These are phyloP conservation scores for Globisporangium sylvaticum DNA, from an alignment of 352 stramenopile species.

Conservation along the genomic window DNA sequence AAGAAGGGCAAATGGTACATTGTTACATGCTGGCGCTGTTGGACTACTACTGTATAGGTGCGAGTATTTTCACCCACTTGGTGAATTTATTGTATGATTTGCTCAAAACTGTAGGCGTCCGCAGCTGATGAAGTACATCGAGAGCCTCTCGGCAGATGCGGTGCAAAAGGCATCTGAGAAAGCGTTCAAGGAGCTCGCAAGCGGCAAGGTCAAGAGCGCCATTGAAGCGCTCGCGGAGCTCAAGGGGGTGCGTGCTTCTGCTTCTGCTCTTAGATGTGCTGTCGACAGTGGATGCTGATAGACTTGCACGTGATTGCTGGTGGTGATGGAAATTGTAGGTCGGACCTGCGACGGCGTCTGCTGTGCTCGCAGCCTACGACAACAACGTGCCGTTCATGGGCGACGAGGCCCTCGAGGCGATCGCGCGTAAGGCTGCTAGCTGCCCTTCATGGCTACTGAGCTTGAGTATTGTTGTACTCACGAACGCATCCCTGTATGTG, in stretches of 20 bases:
- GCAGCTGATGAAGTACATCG: slow-evolving; percentile 73
- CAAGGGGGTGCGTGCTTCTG: slow-evolving; percentile 51
- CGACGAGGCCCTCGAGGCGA: slow-evolving; percentile 71
- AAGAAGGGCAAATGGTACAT: slow-evolving; percentile 80
- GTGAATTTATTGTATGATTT: neutral
- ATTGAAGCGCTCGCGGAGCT: slow-evolving; percentile 49
- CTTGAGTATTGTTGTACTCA: neutral
- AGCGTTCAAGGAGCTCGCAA: slow-evolving; percentile 29
- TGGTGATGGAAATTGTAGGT: slow-evolving; percentile 30
- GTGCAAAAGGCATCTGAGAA: slow-evolving; percentile 45
- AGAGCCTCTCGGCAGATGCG: slow-evolving; percentile 31
- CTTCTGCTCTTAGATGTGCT: too few species aligned
- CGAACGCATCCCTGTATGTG: neutral
- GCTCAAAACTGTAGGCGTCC: slow-evolving; percentile 34
- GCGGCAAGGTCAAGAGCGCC: slow-evolving; percentile 31
- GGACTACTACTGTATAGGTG: neutral
- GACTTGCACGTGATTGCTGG: neutral
- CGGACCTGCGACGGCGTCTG: slow-evolving; percentile 70
- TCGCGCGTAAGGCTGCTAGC: slow-evolving; percentile 36
- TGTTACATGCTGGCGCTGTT: too few species aligned
- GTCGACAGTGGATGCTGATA: neutral
- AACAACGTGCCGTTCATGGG: slow-evolving; percentile 69
- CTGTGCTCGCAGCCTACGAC: slow-evolving; percentile 69
- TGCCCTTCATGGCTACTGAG: neutral
- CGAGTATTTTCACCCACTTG: neutral